A percentile compares a stretch with the other conserved stretches of the same genome.
These are phyloP conservation scores for Ustilago crameri DNA, from an alignment of 1,284 basidiomycete species.

Conservation along the genomic window DNA sequence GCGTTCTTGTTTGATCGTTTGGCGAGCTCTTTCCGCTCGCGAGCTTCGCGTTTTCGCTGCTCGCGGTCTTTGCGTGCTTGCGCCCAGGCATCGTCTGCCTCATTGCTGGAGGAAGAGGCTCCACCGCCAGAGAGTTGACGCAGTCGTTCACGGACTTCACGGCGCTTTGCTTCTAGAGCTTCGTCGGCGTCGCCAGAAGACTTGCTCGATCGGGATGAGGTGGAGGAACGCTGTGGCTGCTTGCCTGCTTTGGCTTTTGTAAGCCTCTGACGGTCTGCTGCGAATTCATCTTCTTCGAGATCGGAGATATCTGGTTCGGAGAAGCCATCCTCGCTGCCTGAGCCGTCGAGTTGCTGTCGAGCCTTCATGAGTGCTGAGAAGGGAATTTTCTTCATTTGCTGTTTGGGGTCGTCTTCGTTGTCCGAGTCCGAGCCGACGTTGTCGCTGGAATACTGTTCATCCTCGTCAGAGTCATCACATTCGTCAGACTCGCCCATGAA, in stretches of 20 bases:
- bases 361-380: constrained; percentile 75
- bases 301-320: constrained; percentile 35
- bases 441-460: constrained; percentile 70
- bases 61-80: constrained; percentile 19
- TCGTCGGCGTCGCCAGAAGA: constrained; percentile 11
- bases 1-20: constrained; percentile 87
- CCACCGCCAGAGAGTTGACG: constrained; percentile 30
- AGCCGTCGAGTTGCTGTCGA: constrained; percentile 54
- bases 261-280: constrained; percentile 32
- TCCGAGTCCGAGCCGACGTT: constrained; percentile 9
- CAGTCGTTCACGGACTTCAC: constrained; percentile 38
- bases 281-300: constrained; percentile 56
- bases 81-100: constrained; percentile 12
- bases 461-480: constrained; percentile 54
- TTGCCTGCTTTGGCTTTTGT: constrained; percentile 27
- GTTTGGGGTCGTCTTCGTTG: constrained; percentile 19
- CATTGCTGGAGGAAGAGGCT: constrained; percentile 3
- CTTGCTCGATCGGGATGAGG: constrained; percentile 5
- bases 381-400: constrained; percentile 54
- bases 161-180: constrained; percentile 29
- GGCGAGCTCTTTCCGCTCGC: constrained; percentile 18
- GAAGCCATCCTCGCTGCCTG: constrained; percentile 17
- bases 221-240: constrained; percentile 14
- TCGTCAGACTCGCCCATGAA: constrained; percentile 65
- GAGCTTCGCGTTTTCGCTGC: constrained; percentile 23